A percentile compares a stretch with the other conserved stretches of the same genome.
These are phyloP conservation scores for Amaranthus hypochondriacus DNA, from an alignment of 148 eudicot genomes.

Conservation along the genomic window DNA sequence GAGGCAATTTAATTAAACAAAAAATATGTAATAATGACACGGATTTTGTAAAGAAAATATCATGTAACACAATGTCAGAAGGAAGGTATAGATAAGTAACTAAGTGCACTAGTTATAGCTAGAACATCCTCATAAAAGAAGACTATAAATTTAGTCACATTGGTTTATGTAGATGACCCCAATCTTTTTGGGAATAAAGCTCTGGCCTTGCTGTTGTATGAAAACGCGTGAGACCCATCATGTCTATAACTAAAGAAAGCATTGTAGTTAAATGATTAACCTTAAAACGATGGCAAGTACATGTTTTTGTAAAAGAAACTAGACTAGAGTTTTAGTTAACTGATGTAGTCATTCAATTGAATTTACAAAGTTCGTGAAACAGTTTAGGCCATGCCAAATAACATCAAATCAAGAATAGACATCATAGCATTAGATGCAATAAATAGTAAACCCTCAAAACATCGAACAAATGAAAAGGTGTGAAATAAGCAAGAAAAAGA, in stretches of 20 bases:
- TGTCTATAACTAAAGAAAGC: background rate
- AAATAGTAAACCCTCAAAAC: background rate
- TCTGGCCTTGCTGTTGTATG: too few relatives aligned
- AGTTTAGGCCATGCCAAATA: background rate
- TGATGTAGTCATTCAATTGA: background rate
- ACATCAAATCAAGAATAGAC: background rate
- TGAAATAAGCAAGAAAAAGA: slow-evolving; percentile 7
- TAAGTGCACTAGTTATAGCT: too few relatives aligned
- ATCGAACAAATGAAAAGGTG: background rate
- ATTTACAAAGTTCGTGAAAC: background rate
- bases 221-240: background rate
- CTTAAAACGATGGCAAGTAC: background rate
- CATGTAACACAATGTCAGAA: too few relatives aligned
- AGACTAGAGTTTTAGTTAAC: too few relatives aligned
- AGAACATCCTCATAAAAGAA: too few relatives aligned
- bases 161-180: too few relatives aligned
- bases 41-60: too few relatives aligned
- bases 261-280: background rate
- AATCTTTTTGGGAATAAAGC: too few relatives aligned
- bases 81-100: too few relatives aligned
- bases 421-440: background rate
- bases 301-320: too few relatives aligned
- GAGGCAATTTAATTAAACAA: background rate
- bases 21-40: too few relatives aligned
- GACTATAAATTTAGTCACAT: too few relatives aligned